Base-by-base conservation (phyloP, 331 rosid genomes). In the Saraca asoca region DNA sequence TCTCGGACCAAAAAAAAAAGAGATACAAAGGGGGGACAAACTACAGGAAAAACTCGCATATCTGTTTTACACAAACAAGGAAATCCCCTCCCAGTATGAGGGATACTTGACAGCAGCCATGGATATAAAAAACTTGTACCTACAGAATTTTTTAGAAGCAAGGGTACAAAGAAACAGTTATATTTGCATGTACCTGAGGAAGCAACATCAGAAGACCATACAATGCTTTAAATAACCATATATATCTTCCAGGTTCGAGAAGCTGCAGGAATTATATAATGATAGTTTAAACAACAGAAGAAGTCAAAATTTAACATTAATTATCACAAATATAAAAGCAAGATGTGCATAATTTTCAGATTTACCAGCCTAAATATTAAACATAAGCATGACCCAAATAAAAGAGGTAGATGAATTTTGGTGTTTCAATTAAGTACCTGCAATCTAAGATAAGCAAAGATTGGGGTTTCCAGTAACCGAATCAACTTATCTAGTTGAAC, bases 171-270 rank as follows among this genome's bases (percentile, higher is more conserved):
- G 31, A 51, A 58, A 56, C 5, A 9, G 46, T 54, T 41, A 0
- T 16, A 54, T 58, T 58, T 41, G 37, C 48, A 51, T 56, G 49
- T 76, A 94, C 99, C 99, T 95, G 99, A 68, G 99, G 99, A 80
- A 95, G 97, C 79, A 95, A 69, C 99, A 95, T 95, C 69, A 95
- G 77, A 77, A 95, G 95, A 50, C 99, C 99, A 77, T 95, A 86
- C 57, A 95, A 73, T 6, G 96, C 82, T 83, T 91, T 95, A 69
- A 95, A 81, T 80, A 95, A 74, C 96, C 89, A 95, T 16, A 78
- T 75, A 74, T 90, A 82, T 80, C 86, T 88, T 79, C 89, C 96
- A 54, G 97, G 97, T 74, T 95, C 99, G 5, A 95, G 93, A 83
- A 95, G 99, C 99, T 95, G 93, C 82, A 83, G 80, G 46, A 79